These are phyloP conservation scores for Vanderwaltozyma verrucispora DNA, from an alignment of 805 yeast species.

Conservation along the genomic window DNA sequence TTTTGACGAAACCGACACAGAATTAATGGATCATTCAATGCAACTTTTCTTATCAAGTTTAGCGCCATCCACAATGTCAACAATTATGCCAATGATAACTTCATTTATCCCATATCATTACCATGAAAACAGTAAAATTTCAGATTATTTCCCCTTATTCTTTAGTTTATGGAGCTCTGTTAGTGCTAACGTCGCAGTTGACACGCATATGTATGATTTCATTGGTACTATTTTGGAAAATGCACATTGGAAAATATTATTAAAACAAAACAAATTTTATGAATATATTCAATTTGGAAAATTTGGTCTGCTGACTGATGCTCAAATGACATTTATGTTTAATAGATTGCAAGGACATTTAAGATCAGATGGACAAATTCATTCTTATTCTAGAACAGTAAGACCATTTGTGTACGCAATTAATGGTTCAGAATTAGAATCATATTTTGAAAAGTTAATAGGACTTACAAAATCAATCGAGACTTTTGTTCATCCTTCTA, in stretches of 20 bases:
- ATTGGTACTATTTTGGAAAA: conserved; percentile 51
- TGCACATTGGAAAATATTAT: conserved; percentile 29
- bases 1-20: conserved; percentile 34
- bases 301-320: conserved; percentile 53
- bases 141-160: conserved; percentile 52
- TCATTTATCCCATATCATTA: conserved; percentile 42
- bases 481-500: conserved; percentile 87
- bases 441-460: conserved; percentile 40
- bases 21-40: conserved; percentile 38
- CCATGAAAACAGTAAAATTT: conserved; percentile 30
- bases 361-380: conserved; percentile 28
- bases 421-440: conserved; percentile 37
- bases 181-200: conserved; percentile 40
- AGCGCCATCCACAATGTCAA: conserved; percentile 42
- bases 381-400: conserved; percentile 40
- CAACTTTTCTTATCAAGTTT: conserved; percentile 41
- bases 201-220: conserved; percentile 55
- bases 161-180: conserved; percentile 65
- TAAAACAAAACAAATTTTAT: conserved; percentile 9
- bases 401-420: conserved; percentile 44
- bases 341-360: conserved; percentile 40
- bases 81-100: conserved; percentile 43
- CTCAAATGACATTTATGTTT: conserved; percentile 51
- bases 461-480: conserved; percentile 57
- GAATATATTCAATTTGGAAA: conserved; percentile 23